These are phyloP conservation scores for Erysimum cheiranthoides DNA, from an alignment of 345 rosid species.

Conservation along the genomic window DNA sequence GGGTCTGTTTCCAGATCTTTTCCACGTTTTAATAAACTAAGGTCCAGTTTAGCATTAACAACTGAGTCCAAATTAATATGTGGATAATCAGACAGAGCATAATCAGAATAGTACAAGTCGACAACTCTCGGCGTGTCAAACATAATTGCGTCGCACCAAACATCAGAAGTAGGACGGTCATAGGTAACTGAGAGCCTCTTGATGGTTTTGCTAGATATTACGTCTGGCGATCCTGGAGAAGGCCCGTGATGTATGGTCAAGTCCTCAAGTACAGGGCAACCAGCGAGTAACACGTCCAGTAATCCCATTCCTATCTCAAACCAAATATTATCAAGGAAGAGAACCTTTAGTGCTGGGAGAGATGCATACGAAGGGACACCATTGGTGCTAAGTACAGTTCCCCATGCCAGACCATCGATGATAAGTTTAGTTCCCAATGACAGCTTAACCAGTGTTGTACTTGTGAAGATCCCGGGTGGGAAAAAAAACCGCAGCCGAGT, in stretches of 20 bases:
- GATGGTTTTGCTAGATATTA: not conserved
- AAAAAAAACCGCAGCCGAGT: not conserved
- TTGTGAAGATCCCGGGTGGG: not conserved
- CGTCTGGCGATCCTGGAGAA: accelerated
- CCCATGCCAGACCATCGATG: no score
- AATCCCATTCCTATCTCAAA: not conserved
- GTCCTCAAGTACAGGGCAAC: not conserved
- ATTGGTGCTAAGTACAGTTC: no score
- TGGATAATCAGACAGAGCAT: not conserved
- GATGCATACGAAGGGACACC: not conserved
- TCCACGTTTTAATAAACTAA: not conserved
- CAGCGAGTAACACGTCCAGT: not conserved
- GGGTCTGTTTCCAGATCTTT: no score
- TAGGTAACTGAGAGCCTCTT: not conserved
- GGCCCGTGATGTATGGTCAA: not conserved
- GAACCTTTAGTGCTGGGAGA: not conserved
- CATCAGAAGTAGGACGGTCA: not conserved
- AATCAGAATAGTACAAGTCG: not conserved
- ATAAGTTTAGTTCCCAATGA: not conserved
- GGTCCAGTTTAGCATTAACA: not conserved
- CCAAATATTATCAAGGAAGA: not conserved
- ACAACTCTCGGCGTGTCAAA: not conserved
- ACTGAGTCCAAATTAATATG: not conserved
- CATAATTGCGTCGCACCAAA: not conserved
- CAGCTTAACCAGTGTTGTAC: not conserved